Evolutionary conservation across 371 early-diverging fungal genomes (phyloP).

Genomic region (Phascolomyces articulosus): DNA sequence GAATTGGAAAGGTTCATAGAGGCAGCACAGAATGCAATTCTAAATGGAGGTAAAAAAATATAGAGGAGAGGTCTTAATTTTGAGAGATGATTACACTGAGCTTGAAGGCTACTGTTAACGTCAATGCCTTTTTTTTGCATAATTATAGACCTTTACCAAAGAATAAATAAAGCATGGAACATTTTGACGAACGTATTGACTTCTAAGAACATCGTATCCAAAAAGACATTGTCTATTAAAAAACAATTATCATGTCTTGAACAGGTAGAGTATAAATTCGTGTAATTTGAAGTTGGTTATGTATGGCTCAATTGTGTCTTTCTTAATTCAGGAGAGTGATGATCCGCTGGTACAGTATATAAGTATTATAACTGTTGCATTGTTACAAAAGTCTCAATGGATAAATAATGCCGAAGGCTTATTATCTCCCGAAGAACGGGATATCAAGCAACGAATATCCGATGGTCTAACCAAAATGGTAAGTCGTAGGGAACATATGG

Average conservation of each 20-base stretch:
- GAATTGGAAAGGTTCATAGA: background rate
- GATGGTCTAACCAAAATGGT: background rate
- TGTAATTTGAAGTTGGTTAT: too few relatives aligned
- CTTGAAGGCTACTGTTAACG: too few relatives aligned
- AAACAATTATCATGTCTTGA: background rate
- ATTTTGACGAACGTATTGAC: background rate
- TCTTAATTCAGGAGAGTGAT: background rate
- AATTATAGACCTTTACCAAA: background rate
- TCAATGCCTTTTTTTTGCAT: too few relatives aligned
- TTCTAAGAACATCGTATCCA: slow-evolving; percentile 2
- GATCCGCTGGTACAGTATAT: background rate
- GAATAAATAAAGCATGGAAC: background rate
- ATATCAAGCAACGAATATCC: background rate
- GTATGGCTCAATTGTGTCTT: too few relatives aligned
- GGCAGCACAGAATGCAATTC: background rate
- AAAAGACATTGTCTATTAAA: slow-evolving; percentile 1
- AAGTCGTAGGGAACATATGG: background rate
- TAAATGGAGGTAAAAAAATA: background rate
- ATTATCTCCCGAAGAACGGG: background rate
- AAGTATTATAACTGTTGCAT: background rate
- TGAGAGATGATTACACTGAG: too few relatives aligned
- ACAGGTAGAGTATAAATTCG: background rate
- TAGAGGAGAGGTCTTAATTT: background rate
- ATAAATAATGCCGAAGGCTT: background rate
- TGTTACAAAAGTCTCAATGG: slow-evolving; percentile 9